Base-by-base conservation (phyloP, 1,139 yeast genomes). In the Zygoascus sp. region DNA sequence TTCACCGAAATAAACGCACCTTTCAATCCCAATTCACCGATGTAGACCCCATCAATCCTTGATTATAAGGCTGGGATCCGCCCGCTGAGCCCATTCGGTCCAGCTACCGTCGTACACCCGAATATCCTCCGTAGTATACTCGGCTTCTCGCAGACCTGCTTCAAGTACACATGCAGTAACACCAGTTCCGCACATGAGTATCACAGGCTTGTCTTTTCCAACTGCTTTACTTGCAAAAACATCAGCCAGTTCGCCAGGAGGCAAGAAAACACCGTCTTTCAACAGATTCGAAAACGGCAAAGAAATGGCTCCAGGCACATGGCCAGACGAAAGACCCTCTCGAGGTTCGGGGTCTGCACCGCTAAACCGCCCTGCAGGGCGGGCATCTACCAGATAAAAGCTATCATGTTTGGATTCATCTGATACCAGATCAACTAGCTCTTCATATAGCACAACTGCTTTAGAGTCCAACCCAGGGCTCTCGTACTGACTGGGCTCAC, bases 111-210 rank as follows among this genome's bases (percentile, higher is more conserved):
- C 98, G 59, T 90, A 92, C 6, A 92, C 83, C 45, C 80, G 76
- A 16, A 88, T 73, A 4, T 74, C 74, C 39, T 62, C 62, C 36
- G 56, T 58, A 28, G 70, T 65, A 22, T 71, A 59, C 0, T 81
- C 82, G 1, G 83, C 79, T 19, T 77, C 70, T 45, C 81, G 79
- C 36, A 86, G 67, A 2, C 87, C 94, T 20, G 81, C 73, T 64
- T 84, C 83, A 48, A 90, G 72, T 37, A 90, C 80, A 53, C 90
- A 87, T 0, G 96, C 97, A 17, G 96, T 83, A 40, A 90, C 97
- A 42, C 97, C 97, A 1, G 96, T 83, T 19, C 97, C 98, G 63
- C 98, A 92, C 87, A 85, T 80, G 39, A 83, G 86, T 47, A 92
- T 80, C 16, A 86, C 77, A 8, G 84, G 89, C 57, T 81, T 79